Evolutionary conservation across 1,284 basidiomycete genomes (phyloP), one percentile per base, ranked within the genome.

Genomic region (Apiotrichum domesticum): DNA sequence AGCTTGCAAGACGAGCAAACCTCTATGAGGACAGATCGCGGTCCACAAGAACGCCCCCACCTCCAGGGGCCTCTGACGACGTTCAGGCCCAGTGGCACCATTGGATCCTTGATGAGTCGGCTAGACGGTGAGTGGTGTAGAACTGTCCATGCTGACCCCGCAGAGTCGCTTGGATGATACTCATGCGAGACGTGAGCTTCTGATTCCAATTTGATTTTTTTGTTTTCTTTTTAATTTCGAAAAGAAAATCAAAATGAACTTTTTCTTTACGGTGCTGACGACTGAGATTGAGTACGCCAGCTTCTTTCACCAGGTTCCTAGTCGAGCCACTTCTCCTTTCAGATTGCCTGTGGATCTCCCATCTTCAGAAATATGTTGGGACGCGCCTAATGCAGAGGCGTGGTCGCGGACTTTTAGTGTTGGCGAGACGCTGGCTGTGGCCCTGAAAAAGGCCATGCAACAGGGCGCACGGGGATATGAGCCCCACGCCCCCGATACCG

Each of bases 61-160:
- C 43, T 6, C 46, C 35, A 4, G 46, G 35, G 9, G 29, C 14
- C 7, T 32, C 35, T 9, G 55, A 45, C 32, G 50, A 51, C 41
- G 35, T 56, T 9, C 21, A 51, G 34, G 32, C 40, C n/a, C 35
- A 46, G 45, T 56, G 55, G 55, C 39, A 34, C 35, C 35, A 46
- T 29, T 56, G 55, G 55, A 44, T 56, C 29, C 11, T 46, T 6
- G 55, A 56, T 13, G 55, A 56, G 35, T 56, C 55, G 9, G 46
- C 43, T 2, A n/a, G 49, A 15, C 47, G 54, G 53, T 54, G 15
- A 3, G 53, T 33, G 37, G 37, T 40, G 47, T 15, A 3, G 35
- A 21, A 8, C 10, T 13, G 6, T 4, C 9, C 7, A 8, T 21
- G 11, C 32, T 44, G 2, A 47, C 21, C 29, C 3, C 35, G 10